Evolutionary conservation across 257 asterid genomes (phyloP).

Genomic region (Datura wrightii): DNA sequence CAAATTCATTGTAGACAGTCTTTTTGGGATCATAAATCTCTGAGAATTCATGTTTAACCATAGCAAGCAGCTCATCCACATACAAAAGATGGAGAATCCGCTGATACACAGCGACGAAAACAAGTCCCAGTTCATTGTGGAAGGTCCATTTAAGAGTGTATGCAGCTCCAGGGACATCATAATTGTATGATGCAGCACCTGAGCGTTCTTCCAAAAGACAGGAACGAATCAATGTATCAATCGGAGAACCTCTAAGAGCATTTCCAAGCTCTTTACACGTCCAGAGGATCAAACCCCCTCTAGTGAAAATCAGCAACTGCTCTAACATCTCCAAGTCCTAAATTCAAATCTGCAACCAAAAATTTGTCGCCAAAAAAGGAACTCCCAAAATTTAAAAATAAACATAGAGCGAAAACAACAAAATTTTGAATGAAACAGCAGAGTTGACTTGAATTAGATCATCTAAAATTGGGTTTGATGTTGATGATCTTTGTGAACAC

Average conservation of each 20-base stretch:
- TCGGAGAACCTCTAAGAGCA: slow-evolving; percentile 95
- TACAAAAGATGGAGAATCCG: slow-evolving; percentile 84
- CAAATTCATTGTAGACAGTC: slow-evolving; percentile 71
- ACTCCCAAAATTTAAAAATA: neutral
- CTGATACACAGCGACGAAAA: slow-evolving; percentile 93
- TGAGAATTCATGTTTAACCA: slow-evolving; percentile 81
- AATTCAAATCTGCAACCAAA: neutral
- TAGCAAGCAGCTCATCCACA: slow-evolving; percentile 82
- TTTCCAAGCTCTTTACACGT: slow-evolving; percentile 88
- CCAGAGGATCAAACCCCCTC: slow-evolving; percentile 99
- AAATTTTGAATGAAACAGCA: neutral
- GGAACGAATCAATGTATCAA: slow-evolving; percentile 81
- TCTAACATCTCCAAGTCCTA: slow-evolving; percentile 63
- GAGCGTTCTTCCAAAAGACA: slow-evolving; percentile 97
- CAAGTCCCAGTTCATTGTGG: slow-evolving; percentile 88
- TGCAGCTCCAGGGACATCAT: slow-evolving; percentile 84
- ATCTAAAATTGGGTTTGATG: neutral
- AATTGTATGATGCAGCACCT: slow-evolving; percentile 81
- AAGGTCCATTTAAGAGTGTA: slow-evolving; percentile 94
- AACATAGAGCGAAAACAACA: neutral
- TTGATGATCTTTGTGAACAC: neutral
- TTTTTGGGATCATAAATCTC: slow-evolving; percentile 72
- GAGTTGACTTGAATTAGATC: neutral
- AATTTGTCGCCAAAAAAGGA: neutral
- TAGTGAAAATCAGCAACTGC: slow-evolving; percentile 81